A percentile compares a stretch with the other conserved stretches of the same genome.
Evolutionary conservation across 1,139 yeast species (phyloP).

Genomic region (Zygosaccharomyces pseudobailii): DNA sequence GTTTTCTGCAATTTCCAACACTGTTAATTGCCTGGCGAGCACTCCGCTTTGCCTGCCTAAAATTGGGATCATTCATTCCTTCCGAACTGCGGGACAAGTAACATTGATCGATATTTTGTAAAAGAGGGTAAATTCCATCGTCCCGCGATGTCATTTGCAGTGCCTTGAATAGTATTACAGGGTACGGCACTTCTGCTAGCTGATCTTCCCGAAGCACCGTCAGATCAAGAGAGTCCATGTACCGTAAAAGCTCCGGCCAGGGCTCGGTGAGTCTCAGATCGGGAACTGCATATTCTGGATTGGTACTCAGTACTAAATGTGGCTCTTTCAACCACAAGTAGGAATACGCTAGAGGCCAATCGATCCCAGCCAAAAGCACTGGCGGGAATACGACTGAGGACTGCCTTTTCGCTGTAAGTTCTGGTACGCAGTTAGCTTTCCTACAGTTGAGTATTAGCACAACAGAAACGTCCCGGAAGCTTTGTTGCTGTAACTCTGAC

Average conservation of each 20-base stretch:
- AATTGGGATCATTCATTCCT: constrained; percentile 50
- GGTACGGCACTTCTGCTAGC: constrained; percentile 70
- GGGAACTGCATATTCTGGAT: constrained; percentile 55
- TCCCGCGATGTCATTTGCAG: constrained; percentile 38
- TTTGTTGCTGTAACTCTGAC: constrained; percentile 1
- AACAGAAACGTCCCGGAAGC: neutral
- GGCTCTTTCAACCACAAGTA: constrained; percentile 49
- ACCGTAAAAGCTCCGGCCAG: constrained; percentile 65
- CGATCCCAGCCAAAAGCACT: constrained; percentile 10
- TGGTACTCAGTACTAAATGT: constrained; percentile 69
- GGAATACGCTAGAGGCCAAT: constrained; percentile 66
- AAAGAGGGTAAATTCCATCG: constrained; percentile 24
- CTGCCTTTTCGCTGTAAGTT: neutral
- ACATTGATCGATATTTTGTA: constrained; percentile 1
- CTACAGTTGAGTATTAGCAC: neutral
- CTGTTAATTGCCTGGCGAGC: constrained; percentile 45
- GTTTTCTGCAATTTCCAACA: constrained; percentile 8
- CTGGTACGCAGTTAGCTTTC: neutral
- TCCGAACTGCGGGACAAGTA: constrained; percentile 29
- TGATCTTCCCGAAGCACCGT: constrained; percentile 45
- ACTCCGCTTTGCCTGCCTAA: constrained; percentile 63
- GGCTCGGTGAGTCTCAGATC: constrained; percentile 71
- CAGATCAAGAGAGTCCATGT: constrained; percentile 49
- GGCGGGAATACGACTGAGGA: constrained; percentile 10
- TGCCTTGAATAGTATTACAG: constrained; percentile 59